Conservation (phyloP, 2,329 filamentous ascomycete genomes). For the Talaromyces sp. region DNA sequence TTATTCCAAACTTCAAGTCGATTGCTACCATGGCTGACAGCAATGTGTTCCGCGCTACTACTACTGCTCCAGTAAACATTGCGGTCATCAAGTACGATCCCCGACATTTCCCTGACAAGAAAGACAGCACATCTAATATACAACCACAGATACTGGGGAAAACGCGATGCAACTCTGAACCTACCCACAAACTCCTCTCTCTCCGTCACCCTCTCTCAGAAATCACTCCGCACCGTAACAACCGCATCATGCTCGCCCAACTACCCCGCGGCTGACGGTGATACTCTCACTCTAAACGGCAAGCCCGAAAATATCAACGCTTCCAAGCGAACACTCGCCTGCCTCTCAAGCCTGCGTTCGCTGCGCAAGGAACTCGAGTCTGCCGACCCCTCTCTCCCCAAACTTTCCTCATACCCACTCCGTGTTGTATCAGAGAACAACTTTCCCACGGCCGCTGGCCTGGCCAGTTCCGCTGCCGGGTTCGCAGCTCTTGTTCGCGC, state of each 20-base stretch:
- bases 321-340: slow-evolving; percentile 87
- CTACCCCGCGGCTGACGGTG: slow-evolving; percentile 54
- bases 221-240: slow-evolving; percentile 89
- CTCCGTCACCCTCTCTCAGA: slow-evolving; percentile 91
- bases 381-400: slow-evolving; percentile 69
- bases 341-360: slow-evolving; percentile 78
- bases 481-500: slow-evolving; percentile 68
- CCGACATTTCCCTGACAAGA: slow-evolving; percentile 9
- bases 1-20: background rate
- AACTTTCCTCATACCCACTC: slow-evolving; percentile 71
- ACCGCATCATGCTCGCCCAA: slow-evolving; percentile 82
- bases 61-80: slow-evolving; percentile 96
- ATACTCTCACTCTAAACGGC: slow-evolving; percentile 82
- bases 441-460: slow-evolving; percentile 94
- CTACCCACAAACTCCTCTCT: slow-evolving; percentile 97
- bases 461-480: slow-evolving; percentile 64
- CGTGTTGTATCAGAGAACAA: slow-evolving; percentile 96
- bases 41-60: slow-evolving; percentile 81
- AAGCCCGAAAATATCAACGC: slow-evolving; percentile 72
- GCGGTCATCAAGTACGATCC: slow-evolving; percentile 81
- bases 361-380: slow-evolving; percentile 74
- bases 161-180: slow-evolving; percentile 89
- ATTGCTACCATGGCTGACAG: slow-evolving; percentile 33
- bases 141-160: slow-evolving; percentile 79
- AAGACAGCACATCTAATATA: background rate